These are phyloP conservation scores for Capsicum rhomboideum DNA, from an alignment of 257 asterid genomes.

Conservation along the genomic window DNA sequence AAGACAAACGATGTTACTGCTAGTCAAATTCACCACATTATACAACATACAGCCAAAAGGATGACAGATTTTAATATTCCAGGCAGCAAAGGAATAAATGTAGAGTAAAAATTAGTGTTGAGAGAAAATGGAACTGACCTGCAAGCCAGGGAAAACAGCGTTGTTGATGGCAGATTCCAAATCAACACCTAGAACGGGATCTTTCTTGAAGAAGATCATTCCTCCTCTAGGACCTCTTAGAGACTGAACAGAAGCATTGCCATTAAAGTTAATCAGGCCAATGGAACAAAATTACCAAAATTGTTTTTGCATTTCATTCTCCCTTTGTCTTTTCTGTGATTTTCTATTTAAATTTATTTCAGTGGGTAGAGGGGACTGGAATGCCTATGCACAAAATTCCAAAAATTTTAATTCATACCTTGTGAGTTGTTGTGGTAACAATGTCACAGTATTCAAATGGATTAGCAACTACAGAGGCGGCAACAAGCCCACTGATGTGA, in stretches of 20 bases:
- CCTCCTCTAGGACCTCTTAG: slow-evolving; percentile 98
- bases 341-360: background rate
- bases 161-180: slow-evolving; percentile 81
- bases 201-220: slow-evolving; percentile 94
- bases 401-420: slow-evolving; percentile 35
- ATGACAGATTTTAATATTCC: background rate
- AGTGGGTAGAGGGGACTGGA: background rate
- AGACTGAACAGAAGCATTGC: slow-evolving; percentile 36
- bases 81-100: background rate
- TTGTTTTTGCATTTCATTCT: background rate
- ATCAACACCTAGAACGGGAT: slow-evolving; percentile 73
- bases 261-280: background rate
- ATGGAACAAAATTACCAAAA: background rate
- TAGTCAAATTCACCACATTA: background rate
- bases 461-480: slow-evolving; percentile 87
- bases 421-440: slow-evolving; percentile 93
- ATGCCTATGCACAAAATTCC: background rate
- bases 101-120: background rate
- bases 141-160: slow-evolving; percentile 91
- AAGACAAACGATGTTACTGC: background rate
- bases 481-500: slow-evolving; percentile 93
- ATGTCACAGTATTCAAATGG: slow-evolving; percentile 94
- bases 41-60: background rate
- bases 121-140: slow-evolving; percentile 36
- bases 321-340: background rate